Conservation (phyloP, 495 filamentous ascomycete species). For the Neurospora cerealis region DNA sequence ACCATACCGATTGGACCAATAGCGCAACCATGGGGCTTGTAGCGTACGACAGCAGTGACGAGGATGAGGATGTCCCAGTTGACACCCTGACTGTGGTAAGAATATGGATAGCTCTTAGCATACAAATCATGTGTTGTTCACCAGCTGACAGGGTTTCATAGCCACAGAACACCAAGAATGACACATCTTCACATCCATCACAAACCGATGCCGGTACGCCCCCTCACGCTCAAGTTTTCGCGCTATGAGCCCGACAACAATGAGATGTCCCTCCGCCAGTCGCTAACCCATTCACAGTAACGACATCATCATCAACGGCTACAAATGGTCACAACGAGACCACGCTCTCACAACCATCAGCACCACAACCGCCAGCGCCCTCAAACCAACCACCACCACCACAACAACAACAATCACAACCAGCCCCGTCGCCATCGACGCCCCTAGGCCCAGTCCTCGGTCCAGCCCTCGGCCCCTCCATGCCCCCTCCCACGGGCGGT, state of each 20-base stretch:
- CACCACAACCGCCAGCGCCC: not conserved
- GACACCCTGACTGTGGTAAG: not conserved
- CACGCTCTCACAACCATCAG: not conserved
- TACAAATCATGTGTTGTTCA: not conserved
- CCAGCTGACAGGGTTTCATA: not conserved
- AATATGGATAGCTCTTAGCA: conserved; percentile 3
- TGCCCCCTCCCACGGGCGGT: not conserved
- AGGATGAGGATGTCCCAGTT: conserved; percentile 45
- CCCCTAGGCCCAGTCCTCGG: conserved; percentile 26
- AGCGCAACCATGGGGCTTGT: conserved; percentile 52
- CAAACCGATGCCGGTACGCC: not conserved
- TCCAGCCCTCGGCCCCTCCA: conserved; percentile 18
- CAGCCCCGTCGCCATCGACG: not conserved
- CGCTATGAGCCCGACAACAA: not conserved
- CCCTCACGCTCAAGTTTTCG: not conserved
- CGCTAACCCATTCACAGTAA: not conserved
- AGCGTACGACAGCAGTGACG: conserved; percentile 69
- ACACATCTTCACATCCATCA: not conserved
- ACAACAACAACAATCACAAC: not conserved
- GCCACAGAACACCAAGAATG: not conserved
- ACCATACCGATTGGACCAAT: not conserved
- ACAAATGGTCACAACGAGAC: not conserved
- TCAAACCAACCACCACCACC: not conserved
- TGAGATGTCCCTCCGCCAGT: not conserved
- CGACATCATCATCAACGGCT: not conserved